These are phyloP conservation scores for Lotmaria passim DNA, from an alignment of 208 protist genomes.

Conservation along the genomic window DNA sequence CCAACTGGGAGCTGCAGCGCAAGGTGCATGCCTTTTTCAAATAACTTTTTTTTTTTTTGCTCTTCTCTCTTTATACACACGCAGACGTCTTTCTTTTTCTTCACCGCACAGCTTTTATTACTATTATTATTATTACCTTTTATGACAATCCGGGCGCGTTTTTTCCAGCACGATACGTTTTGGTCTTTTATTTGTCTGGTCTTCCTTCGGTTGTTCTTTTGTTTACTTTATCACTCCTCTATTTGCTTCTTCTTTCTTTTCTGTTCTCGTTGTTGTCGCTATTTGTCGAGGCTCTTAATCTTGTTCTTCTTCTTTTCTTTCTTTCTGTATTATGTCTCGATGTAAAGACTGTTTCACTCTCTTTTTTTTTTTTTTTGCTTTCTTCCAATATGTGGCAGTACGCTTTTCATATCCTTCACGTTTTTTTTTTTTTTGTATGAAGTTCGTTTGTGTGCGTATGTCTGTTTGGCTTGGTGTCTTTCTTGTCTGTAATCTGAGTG, in stretches of 20 bases:
- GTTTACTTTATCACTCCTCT: not conserved
- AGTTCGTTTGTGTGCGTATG: too few species aligned
- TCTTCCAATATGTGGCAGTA: too few species aligned
- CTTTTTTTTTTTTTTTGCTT: slow-evolving; percentile 5
- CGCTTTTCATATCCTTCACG: too few species aligned
- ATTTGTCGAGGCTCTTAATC: not conserved
- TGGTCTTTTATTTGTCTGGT: not conserved
- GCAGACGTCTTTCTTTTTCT: too few species aligned
- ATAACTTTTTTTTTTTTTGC: slow-evolving; percentile 1
- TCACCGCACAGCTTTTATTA: not conserved
- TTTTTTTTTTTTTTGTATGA: too few species aligned
- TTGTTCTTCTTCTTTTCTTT: not conserved
- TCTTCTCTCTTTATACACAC: too few species aligned
- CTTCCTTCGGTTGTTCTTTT: slow-evolving; percentile 12
- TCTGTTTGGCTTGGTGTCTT: too few species aligned
- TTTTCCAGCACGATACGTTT: not conserved
- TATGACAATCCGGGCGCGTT: not conserved
- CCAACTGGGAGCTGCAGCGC: too few species aligned
- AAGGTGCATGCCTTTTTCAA: too few species aligned
- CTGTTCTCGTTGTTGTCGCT: too few species aligned
- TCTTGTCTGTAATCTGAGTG: too few species aligned
- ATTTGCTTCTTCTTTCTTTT: not conserved
- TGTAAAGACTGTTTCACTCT: not conserved
- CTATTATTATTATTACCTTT: slow-evolving; percentile 10
- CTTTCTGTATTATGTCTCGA: slow-evolving; percentile 1